Base-by-base conservation (phyloP, 257 asterid species). In the Solanum ossicruentum region DNA sequence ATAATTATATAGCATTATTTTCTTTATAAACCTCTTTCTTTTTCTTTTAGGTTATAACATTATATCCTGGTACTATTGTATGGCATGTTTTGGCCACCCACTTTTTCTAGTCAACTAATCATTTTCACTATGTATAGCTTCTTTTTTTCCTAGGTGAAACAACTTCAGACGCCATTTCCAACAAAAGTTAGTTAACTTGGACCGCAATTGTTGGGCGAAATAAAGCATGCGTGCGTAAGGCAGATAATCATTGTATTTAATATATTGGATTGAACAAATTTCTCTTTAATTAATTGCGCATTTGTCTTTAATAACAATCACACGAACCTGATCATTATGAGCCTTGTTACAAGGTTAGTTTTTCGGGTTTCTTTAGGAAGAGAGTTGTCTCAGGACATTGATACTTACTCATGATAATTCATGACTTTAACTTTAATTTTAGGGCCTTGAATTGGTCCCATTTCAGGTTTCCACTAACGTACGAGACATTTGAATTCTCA, bases 21-120 rank as follows among this genome's bases (percentile, higher is more conserved):
- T 36, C 6, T 36, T 36, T 36, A 36, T 36, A 4, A 36, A 36
- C 39, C 39, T 36, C 5, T 36, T 28, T 28, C 16, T 4, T 69
- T 69, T 3, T 71, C 8, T 39, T 70, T 70, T 70, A 10, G 54
- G 16, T 39, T 17, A 72, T 12, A 39, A 43, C 54, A 41, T 10
- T 45, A 21, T 73, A 73, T 72, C 17, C 6, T 45, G 57, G n/a
- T 73, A 66, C 58, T 73, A 23, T 21, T 47, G 23, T 51, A 52
- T 78, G 65, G 26, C 82, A 78, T 52, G 65, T 77, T 77, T 77
- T 52, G 65, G 82, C 82, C 82, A 77, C 82, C 65, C 82, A 77
- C 82, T 77, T 77, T 75, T 51, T 51, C 16, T 36, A 51, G 82
- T 51, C 82, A 77, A 17, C 82, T 51, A 77, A 52, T 77, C 63